These are phyloP conservation scores for Trichopus zeylanicus DNA, from an alignment of 116 monocot species.

Conservation along the genomic window DNA sequence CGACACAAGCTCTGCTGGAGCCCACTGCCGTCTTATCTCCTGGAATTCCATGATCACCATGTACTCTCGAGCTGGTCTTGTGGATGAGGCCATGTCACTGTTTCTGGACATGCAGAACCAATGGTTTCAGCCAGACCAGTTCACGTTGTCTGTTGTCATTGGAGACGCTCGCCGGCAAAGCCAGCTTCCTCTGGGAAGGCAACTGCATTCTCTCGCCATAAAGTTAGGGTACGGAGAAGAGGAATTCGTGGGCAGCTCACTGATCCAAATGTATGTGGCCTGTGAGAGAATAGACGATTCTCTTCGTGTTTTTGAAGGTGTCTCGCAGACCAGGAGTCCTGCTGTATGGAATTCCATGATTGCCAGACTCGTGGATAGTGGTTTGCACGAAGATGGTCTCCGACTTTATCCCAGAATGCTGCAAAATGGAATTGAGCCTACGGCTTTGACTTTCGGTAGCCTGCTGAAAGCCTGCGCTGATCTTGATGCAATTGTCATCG, in stretches of 20 bases:
- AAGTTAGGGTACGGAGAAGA: constrained; percentile 17
- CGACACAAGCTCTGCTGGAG: not conserved
- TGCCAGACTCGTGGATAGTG: constrained; percentile 13
- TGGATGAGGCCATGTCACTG: constrained; percentile 16
- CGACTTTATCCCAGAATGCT: constrained; percentile 18
- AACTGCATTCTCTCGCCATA: constrained; percentile 19
- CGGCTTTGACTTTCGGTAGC: constrained; percentile 29
- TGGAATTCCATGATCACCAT: constrained; percentile 25
- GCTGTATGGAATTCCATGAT: constrained; percentile 31
- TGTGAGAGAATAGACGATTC: constrained; percentile 14
- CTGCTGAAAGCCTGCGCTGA: constrained; percentile 17
- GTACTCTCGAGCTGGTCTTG: constrained; percentile 7
- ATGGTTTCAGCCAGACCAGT: constrained; percentile 22
- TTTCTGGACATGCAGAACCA: constrained; percentile 12
- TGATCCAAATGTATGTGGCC: constrained; percentile 26
- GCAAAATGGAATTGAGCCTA: constrained; percentile 8
- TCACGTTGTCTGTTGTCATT: constrained; percentile 17
- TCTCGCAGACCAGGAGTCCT: not conserved
- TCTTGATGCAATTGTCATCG: not conserved
- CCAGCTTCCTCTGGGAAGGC: constrained; percentile 9
- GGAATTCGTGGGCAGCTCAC: constrained; percentile 26
- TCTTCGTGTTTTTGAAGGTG: constrained; percentile 7
- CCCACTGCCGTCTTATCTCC: constrained; percentile 13
- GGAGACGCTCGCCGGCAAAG: not conserved
- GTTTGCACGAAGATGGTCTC: constrained; percentile 9